Percentiles rank a stretch among this genome's conserved stretches.
phyloP scores from a whole-genome alignment of 2,329 filamentous ascomycete genomes.

The Alternaria brassicae region DNA sequence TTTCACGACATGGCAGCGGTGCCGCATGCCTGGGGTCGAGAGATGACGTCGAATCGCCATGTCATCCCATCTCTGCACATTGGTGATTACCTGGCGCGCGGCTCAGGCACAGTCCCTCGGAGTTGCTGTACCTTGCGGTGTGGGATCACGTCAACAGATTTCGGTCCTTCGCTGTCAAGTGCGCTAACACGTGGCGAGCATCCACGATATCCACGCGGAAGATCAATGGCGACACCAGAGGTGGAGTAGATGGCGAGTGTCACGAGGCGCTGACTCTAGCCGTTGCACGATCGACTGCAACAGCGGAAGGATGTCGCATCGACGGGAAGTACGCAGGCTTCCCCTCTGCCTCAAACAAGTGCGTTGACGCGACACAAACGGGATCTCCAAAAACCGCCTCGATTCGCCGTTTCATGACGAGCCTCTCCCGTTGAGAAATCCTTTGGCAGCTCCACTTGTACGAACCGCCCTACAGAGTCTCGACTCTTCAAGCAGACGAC shows the following conservation, averaged over 20 bases:
- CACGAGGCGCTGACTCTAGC: slow-evolving; percentile 23
- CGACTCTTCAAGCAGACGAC: slow-evolving; percentile 19
- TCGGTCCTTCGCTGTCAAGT: slow-evolving; percentile 6
- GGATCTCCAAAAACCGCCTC: slow-evolving; percentile 24
- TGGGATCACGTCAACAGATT: slow-evolving; percentile 7
- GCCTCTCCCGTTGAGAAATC: slow-evolving; percentile 21
- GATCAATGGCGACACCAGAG: slow-evolving; percentile 21
- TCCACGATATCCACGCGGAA: slow-evolving; percentile 13
- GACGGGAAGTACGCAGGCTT: slow-evolving; percentile 16
- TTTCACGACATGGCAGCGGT: slow-evolving; percentile 8
- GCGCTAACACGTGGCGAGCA: slow-evolving; percentile 22
- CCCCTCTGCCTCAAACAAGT: slow-evolving; percentile 13
- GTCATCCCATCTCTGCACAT: slow-evolving; percentile 7
- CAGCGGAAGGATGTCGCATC: slow-evolving; percentile 21
- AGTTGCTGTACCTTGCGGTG: slow-evolving; percentile 6
- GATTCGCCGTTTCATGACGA: slow-evolving; percentile 25
- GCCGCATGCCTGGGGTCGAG: slow-evolving; percentile 18
- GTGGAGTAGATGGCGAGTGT: slow-evolving; percentile 12
- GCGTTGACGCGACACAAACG: slow-evolving; percentile 19
- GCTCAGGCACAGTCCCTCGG: slow-evolving; percentile 7
- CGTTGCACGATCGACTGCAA: slow-evolving; percentile 11
- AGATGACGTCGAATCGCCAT: slow-evolving; percentile 29
- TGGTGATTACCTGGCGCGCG: slow-evolving; percentile 6
- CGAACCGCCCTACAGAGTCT: slow-evolving; percentile 26
- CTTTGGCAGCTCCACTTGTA: slow-evolving; percentile 2